Evolutionary conservation across 257 asterid genomes (phyloP), one percentile per base, ranked within the genome.

Genomic region (Capsicum baccatum): DNA sequence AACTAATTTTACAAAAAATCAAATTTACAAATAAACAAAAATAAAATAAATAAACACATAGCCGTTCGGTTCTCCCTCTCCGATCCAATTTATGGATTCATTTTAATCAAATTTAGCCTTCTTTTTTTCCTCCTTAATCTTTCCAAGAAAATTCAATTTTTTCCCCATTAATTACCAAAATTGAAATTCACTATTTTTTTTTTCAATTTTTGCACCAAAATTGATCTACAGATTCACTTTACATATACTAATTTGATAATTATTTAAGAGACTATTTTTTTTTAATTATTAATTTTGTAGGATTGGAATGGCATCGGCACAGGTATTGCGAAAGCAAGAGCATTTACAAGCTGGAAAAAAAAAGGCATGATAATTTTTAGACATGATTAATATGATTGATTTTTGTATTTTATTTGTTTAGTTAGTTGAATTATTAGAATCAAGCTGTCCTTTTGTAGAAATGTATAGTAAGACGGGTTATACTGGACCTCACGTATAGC

Each of bases 321-420:
- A 94, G 94, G 96, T 91, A 73, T 56, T 87, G 88, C 90, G 87
- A 88, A 95, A 95, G 90, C 92, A 91, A 86, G 94, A 88, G 84
- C 91, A 91, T 90, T 89, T 91, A 90, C 94, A 89, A 91, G 97
- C 97, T 88, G 98, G 98, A 37, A 91, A 83, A 85, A 92, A 62
- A 78, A 92, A 87, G 99, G 99, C 93, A 73, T 9, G 11, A 47
- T 17, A 5, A 47, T 48, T 71, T n/a, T 70, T 3, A 5, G 26
- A 42, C 16, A 47, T 6, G 17, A 39, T 69, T 16, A 9, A 3
- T 11, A 11, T 70, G 50, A 7, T 68, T 68, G 26, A 9, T 35
- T 35, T 35, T 60, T 60, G 64, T 7, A 39, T 70, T 68, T 44
- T 8, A 39, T 48, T 48, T 5, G 3, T 73, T 48, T 50, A n/a